A percentile compares a stretch with the other conserved stretches of the same genome.
Conservation (phyloP, 164 flowering plant species). For the Protea cynaroides region DNA sequence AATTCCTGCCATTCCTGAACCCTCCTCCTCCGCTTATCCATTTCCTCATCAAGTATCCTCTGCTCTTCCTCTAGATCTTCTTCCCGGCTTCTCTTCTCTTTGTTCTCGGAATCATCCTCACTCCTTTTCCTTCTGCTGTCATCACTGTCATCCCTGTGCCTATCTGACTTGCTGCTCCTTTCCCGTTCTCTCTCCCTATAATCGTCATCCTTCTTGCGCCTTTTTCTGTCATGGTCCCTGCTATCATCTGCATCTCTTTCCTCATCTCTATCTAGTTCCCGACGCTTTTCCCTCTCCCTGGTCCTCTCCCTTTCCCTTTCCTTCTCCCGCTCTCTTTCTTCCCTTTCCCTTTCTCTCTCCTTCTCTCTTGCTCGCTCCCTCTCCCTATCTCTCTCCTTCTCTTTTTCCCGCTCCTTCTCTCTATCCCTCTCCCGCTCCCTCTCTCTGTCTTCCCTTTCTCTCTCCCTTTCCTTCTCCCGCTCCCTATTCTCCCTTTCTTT, state of each 20-base stretch:
- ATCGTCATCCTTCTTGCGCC: slow-evolving; percentile 49
- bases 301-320: slow-evolving; percentile 24
- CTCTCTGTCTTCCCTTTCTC: slow-evolving; percentile 18
- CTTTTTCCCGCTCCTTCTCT: slow-evolving; percentile 10
- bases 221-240: slow-evolving; percentile 46
- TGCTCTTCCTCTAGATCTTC: slow-evolving; percentile 85
- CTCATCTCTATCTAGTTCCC: slow-evolving; percentile 41
- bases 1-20: slow-evolving; percentile 98
- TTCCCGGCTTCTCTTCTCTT: slow-evolving; percentile 44
- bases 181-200: slow-evolving; percentile 35
- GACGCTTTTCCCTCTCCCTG: slow-evolving; percentile 28
- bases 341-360: slow-evolving; percentile 7
- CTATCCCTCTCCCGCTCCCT: slow-evolving; percentile 27
- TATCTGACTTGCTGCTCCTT: slow-evolving; percentile 34
- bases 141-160: slow-evolving; percentile 53
- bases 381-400: slow-evolving; percentile 13
- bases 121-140: slow-evolving; percentile 37
- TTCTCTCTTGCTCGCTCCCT: slow-evolving; percentile 8
- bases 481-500: too few relatives aligned
- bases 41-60: slow-evolving; percentile 73
- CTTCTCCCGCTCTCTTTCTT: slow-evolving; percentile 7
- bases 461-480: slow-evolving; percentile 34
- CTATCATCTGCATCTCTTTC: slow-evolving; percentile 39
- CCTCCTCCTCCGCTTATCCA: slow-evolving; percentile 91
- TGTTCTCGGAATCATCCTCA: slow-evolving; percentile 33